Percentiles rank a stretch among this genome's conserved stretches.
Evolutionary conservation across 1,284 basidiomycete genomes (phyloP).

Genomic region (Salmacisia buchloeana): DNA sequence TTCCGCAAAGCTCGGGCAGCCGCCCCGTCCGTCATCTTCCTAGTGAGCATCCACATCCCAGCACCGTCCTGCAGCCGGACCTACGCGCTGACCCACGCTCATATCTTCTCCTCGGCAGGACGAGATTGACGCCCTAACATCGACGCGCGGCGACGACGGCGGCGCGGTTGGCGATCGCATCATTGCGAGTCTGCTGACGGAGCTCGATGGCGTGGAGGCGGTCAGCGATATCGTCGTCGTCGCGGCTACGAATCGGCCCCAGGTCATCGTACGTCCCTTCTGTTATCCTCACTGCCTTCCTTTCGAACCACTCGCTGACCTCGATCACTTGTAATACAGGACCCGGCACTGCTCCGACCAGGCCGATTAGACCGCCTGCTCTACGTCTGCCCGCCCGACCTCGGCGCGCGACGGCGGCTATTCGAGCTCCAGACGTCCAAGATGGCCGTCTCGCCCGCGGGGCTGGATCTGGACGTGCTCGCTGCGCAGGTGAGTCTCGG

Average conservation of each 20-base stretch:
- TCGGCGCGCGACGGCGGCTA: constrained; percentile 73
- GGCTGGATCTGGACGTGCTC: constrained; percentile 65
- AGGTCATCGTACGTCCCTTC: constrained; percentile 70
- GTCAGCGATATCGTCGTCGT: constrained; percentile 86
- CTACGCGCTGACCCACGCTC: not conserved
- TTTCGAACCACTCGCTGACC: not conserved
- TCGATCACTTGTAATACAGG: constrained; percentile 56
- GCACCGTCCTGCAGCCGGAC: not conserved
- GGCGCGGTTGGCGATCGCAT: constrained; percentile 74
- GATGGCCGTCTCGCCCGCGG: constrained; percentile 70
- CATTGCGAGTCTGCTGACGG: constrained; percentile 85
- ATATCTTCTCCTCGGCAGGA: constrained; percentile 60
- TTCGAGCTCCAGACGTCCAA: constrained; percentile 67
- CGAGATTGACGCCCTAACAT: constrained; percentile 90
- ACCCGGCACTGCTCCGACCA: constrained; percentile 87
- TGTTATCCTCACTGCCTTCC: too few relatives aligned
- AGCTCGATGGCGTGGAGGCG: constrained; percentile 95
- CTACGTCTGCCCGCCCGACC: constrained; percentile 87
- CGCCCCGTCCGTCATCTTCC: constrained; percentile 90
- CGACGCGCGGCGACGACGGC: constrained; percentile 63
- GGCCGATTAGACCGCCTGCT: constrained; percentile 91
- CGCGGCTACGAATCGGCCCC: constrained; percentile 92
- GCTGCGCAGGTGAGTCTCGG: constrained; percentile 68
- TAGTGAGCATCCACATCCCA: constrained; percentile 59
- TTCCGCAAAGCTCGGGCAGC: constrained; percentile 91